A percentile compares a stretch with the other conserved stretches of the same genome.
These are phyloP conservation scores for Westerdykella sp. DNA, from an alignment of 2,329 filamentous ascomycete species.

Conservation along the genomic window DNA sequence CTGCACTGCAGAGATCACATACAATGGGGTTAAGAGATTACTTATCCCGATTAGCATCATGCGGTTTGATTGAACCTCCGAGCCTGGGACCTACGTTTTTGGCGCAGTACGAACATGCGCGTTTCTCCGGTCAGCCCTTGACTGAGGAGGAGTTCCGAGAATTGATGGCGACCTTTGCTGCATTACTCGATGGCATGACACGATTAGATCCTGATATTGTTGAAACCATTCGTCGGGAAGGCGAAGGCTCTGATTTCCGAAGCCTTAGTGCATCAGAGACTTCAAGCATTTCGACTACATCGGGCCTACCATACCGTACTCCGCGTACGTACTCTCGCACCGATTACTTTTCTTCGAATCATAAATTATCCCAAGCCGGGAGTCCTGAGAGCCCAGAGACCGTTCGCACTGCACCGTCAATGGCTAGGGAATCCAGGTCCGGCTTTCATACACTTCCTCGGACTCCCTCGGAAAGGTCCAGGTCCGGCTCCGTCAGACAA, in stretches of 20 bases:
- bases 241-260: constrained; percentile 22
- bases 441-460: constrained; percentile 13
- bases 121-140: constrained; percentile 69
- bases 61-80: constrained; percentile 57
- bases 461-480: background rate
- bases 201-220: constrained; percentile 54
- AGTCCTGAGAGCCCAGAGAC: constrained; percentile 22
- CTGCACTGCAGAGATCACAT: constrained; percentile 62
- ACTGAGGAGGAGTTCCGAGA: constrained; percentile 65
- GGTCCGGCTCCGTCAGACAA: constrained; percentile 19
- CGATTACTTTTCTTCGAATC: constrained; percentile 14
- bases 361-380: background rate
- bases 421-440: constrained; percentile 16
- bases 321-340: constrained; percentile 21
- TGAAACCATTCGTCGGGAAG: constrained; percentile 33
- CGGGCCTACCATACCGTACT: constrained; percentile 22
- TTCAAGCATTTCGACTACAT: constrained; percentile 16
- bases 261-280: constrained; percentile 31
- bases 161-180: constrained; percentile 79
- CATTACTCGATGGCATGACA: constrained; percentile 70
- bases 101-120: constrained; percentile 70
- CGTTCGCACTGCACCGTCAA: constrained; percentile 24
- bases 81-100: constrained; percentile 58
- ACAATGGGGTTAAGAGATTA: constrained; percentile 76
- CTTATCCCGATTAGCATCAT: constrained; percentile 59